Base-by-base conservation (phyloP, 371 early-diverging fungal genomes). In the Mucor plumbeus region DNA sequence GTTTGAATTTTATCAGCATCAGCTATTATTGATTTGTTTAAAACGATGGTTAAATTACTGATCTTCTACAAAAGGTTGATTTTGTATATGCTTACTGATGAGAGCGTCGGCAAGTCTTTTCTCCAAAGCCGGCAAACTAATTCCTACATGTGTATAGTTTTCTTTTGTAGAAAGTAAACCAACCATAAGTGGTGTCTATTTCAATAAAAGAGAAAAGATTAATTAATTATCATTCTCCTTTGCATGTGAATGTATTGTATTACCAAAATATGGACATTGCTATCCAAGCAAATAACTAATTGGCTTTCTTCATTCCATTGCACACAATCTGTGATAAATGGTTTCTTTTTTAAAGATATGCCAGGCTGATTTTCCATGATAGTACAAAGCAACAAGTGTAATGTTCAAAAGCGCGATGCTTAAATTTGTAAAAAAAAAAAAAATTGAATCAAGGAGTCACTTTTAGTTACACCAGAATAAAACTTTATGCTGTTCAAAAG, bases 181-280 rank as follows among this genome's bases (percentile, higher is more conserved):
- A 4, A 68, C 55, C 14, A 79, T 40, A 11, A 70, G 26, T 21
- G 79, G 79, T 64, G 75, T 72, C 79, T 79, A 67, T 43, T 43
- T 8, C 33, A 47, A 17, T 7, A 36, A 26, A 54, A 40, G 11
- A 35, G 15, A 36, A 26, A 44, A 50, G 11, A 19, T 7, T 10
- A 15, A 7, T 5, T 60, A 3, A 33, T 15, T 33, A 9, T 19
- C 9, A 11, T 38, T 38, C 38, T 36, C 5, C 35, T 7, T 47
- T 15, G 6, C 8, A 14, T 55, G 31, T 5, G 56, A 15, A 15
- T 13, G 39, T 17, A 13, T 26, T 15, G 15, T 11, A 10, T 41
- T 64, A 78, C 79, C 72, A 78, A 31, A 63, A 78, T 71, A 61
- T 78, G 74, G 40, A 78, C 65, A 15, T 57, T 44, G 15, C 38